phyloP scores from a whole-genome alignment of 306 rosid genomes.

The Astragalus glycyphyllos region DNA sequence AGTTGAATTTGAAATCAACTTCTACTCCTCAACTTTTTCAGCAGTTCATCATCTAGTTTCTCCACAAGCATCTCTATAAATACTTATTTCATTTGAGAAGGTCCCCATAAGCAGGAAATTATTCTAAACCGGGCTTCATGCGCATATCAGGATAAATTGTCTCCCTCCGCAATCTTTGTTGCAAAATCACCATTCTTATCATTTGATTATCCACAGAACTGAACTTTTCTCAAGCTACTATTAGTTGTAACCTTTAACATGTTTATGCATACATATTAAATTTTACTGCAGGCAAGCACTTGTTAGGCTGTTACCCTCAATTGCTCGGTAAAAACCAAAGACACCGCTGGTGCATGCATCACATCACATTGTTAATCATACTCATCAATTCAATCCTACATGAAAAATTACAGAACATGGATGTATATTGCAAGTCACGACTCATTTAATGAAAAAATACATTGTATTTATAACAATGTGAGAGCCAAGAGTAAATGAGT shows the following conservation, averaged over 20 bases:
- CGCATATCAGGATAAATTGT: too few species aligned
- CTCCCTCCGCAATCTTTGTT: too few species aligned
- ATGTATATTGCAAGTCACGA: background rate
- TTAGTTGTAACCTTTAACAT: constrained; percentile 2
- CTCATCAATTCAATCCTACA: background rate
- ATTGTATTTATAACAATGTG: background rate
- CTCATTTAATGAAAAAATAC: background rate
- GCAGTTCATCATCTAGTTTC: too few species aligned
- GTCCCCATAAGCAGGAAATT: too few species aligned
- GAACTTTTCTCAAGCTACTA: background rate
- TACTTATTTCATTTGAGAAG: too few species aligned
- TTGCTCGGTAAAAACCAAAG: constrained; percentile 14
- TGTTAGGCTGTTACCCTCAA: background rate
- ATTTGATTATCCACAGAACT: background rate
- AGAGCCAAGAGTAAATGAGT: too few species aligned
- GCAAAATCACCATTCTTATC: background rate
- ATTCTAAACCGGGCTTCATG: too few species aligned
- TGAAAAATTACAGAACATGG: background rate
- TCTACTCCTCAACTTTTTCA: too few species aligned
- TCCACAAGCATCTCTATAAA: too few species aligned
- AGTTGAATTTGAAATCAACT: too few species aligned
- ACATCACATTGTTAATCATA: background rate
- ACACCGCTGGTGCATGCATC: background rate
- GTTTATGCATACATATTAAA: constrained; percentile 9
- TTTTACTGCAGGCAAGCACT: background rate